Base-by-base conservation (phyloP, 2,329 filamentous ascomycete species). In the Trichoderma endophyticum region DNA sequence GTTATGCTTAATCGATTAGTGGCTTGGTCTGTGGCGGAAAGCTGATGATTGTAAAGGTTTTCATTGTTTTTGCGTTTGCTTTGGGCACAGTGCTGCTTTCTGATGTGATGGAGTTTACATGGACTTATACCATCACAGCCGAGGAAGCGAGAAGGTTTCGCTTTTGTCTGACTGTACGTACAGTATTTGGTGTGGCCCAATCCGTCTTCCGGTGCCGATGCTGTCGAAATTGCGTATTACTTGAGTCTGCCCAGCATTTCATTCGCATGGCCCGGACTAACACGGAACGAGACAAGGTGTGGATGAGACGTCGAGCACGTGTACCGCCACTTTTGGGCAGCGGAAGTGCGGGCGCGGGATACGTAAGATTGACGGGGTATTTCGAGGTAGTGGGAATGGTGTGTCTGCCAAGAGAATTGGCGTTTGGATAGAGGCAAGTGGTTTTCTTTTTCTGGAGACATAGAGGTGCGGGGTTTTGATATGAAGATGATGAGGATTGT, bases 1-100 rank as follows among this genome's bases (percentile, higher is more conserved):
- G 36, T 71, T 71, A 71, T 71, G 68, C 68, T 71, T 71, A 71
- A 64, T 51, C 24, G 7, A 56, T 24, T 72, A 72, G 62, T 66
- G 72, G 62, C 28, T n/a, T 62, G 21, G 11, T 21, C 2, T 18
- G n/a, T 26, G 34, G 15, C 21, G 21, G 14, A 24, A 30, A 63
- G 21, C 30, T 63, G 60, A 30, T 11, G 48, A 54, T 24, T 54
- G n/a, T 54, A 21, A 24, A 54, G 48, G 15, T 9, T 54, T 14
- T 54, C 11, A 54, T 54, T 14, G 48, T 57, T 30, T 56, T 24
- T 54, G 43, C 14, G 15, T 24, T 57, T 57, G 14, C 12, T 57
- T 57, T 51, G 7, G 6, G 6, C 26, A 32, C 26, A 21, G 56
- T 32, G 26, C 32, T 60, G 18, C 12, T 30, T 7, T 8, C 8